Base-by-base conservation (phyloP, 345 rosid species). In the Kernera saxatilis region DNA sequence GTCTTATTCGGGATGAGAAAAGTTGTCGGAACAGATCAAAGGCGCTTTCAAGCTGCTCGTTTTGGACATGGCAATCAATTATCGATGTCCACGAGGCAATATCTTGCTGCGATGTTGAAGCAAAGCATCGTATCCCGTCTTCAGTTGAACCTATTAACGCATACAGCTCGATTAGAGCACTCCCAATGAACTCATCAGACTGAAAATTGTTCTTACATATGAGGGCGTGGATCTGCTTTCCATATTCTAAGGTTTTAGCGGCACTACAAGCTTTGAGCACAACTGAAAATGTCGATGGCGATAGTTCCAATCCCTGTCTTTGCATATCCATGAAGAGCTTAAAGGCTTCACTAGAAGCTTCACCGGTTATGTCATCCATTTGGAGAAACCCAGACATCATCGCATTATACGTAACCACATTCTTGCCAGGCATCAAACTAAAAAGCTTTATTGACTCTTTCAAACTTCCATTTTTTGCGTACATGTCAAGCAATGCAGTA, bases 401-500 rank as follows among this genome's bases (percentile, higher is more conserved):
- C 2, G 88, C 86, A 39, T 84, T 84, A 66, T 82, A 82, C 53
- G 73, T 79, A 52, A 85, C 81, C 66, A 82, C 82, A 70, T 81
- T 85, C 73, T 73, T 75, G 36, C 40, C 45, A 46, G 84, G 82
- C 72, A 83, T 73, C 36, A 67, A 32, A 26, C 57, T 40, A 51
- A 83, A 85, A 40, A 80, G 37, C 69, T 69, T 67, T 18, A 52
- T 18, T 0, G 87, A 78, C n/a, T 69, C 78, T 14, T 48, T 72
- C 51, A 85, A 49, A 68, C 70, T 53, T 57, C 87, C 80, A 1
- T 58, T 61, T 70, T 85, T 85, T 0, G 80, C 80, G 11, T 85
- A 85, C 89, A 85, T 83, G 66, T 70, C 67, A 54, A 85, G 77
- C 78, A 85, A 74, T 52, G 89, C 87, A 67, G 87, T 80, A 59